Evolutionary conservation across 768 basidiomycete species (phyloP), one percentile per base, ranked within the genome.

Genomic region (Boletellus ananiceps): DNA sequence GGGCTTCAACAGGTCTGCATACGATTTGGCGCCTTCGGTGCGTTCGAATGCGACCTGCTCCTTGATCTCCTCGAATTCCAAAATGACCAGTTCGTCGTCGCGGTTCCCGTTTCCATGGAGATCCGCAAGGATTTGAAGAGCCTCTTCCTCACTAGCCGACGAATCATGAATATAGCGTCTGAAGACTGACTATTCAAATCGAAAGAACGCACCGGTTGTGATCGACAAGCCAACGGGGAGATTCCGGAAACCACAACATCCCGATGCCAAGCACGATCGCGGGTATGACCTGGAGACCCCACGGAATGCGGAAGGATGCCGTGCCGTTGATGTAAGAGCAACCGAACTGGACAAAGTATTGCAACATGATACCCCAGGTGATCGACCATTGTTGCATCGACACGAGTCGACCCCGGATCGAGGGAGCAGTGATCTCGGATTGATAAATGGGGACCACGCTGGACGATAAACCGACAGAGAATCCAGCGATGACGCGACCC

Each of bases 371-470:
- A 68, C 84, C 84, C 83, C 87, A 86, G 0, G 85, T 86, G 59
- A 86, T 86, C 2, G 83, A 78, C 80, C 85, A 88, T 74, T 89
- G 86, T 62, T 89, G 86, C 50, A 86, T 71, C 3, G 86, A 82
- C 27, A 88, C 85, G 52, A 88, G 75, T 23, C 84, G 81, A 29
- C 86, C 87, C 59, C 85, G 83, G 59, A 88, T 86, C 31, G 75
- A 63, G 15, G 84, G 84, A 5, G 80, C 76, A n/a, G 82, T 81
- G 57, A 86, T 80, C 68, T 86, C 83, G 32, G 83, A 82, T 67
- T 87, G 85, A 60, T 86, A 86, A 59, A 87, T 78, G 19, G 85
- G 85, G 6, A 88, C 84, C 33, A 84, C 74, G 29, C 79, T 75
- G 54, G 80, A 82, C 32, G 83, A 71, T 15, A 86, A 71, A 54